These are phyloP conservation scores for Apiotrichum brassicae DNA, from an alignment of 1,284 basidiomycete species.

Conservation along the genomic window DNA sequence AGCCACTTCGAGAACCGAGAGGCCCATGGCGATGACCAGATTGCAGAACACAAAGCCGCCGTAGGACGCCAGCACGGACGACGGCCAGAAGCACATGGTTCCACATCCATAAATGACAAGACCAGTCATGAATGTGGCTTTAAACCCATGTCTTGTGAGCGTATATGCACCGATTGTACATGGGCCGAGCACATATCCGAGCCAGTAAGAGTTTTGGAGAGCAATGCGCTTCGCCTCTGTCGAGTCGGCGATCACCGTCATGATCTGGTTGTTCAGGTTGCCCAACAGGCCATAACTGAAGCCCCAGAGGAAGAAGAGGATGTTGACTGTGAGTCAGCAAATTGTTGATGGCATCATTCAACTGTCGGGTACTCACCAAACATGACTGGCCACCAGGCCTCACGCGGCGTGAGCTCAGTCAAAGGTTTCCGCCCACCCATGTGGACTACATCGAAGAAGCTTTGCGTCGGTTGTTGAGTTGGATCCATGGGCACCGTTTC, in stretches of 20 bases:
- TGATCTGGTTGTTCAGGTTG: constrained; percentile 37
- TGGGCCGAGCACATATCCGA: constrained; percentile 39
- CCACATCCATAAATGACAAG: constrained; percentile 40
- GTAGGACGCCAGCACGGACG: constrained; percentile 38
- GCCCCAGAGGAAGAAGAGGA: constrained; percentile 45
- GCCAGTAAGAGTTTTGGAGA: constrained; percentile 41
- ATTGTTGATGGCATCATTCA: neutral
- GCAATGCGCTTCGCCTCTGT: constrained; percentile 22
- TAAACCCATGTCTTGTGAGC: constrained; percentile 38
- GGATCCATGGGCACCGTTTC: constrained; percentile 1
- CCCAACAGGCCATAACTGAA: constrained; percentile 44
- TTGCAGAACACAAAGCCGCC: constrained; percentile 44
- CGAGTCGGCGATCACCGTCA: constrained; percentile 26
- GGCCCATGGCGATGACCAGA: constrained; percentile 37
- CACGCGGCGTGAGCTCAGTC: constrained; percentile 31
- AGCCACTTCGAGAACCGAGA: constrained; percentile 40
- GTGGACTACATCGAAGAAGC: constrained; percentile 44
- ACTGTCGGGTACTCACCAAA: constrained; percentile 23
- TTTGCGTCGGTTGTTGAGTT: constrained; percentile 32
- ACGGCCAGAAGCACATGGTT: constrained; percentile 46
- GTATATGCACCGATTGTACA: constrained; percentile 32
- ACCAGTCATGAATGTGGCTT: constrained; percentile 43
- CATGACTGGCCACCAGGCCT: constrained; percentile 43
- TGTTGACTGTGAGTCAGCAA: constrained; percentile 23
- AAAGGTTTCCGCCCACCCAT: constrained; percentile 38